Evolutionary conservation across 306 rosid genomes (phyloP).

Genomic region (Casuarina cunninghamiana): DNA sequence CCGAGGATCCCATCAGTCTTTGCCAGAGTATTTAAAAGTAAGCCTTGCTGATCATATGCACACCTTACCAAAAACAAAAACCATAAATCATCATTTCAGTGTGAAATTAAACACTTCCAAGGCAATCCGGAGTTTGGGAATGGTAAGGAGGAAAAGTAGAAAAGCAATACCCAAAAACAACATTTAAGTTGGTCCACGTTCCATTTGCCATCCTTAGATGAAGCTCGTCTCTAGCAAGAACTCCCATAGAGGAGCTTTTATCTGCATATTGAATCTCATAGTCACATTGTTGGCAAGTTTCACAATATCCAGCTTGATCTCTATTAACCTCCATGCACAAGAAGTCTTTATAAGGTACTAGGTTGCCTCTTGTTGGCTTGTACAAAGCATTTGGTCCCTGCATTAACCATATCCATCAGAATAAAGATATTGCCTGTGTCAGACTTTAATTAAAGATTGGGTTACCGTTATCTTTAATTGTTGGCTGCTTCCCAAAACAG

Average conservation of each 20-base stretch:
- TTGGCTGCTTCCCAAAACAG: neutral
- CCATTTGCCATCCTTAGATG: conserved; percentile 55
- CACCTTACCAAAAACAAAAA: conserved; percentile 48
- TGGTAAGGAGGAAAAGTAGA: conserved; percentile 6
- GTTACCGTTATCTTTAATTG: conserved; percentile 14
- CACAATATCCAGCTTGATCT: conserved; percentile 40
- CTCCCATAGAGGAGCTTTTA: conserved; percentile 78
- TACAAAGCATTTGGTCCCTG: conserved; percentile 72
- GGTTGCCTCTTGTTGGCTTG: conserved; percentile 59
- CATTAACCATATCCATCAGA: conserved; percentile 36
- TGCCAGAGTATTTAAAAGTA: conserved; percentile 54
- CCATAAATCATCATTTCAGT: conserved; percentile 27
- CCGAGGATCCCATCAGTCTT: conserved; percentile 84
- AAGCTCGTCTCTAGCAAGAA: conserved; percentile 68
- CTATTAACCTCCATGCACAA: conserved; percentile 64
- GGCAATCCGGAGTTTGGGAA: neutral
- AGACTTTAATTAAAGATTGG: conserved; percentile 6
- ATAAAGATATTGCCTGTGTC: conserved; percentile 22
- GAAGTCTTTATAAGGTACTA: conserved; percentile 47
- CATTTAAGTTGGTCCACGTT: conserved; percentile 51
- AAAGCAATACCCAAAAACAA: conserved; percentile 62
- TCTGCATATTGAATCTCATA: conserved; percentile 85
- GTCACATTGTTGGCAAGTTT: conserved; percentile 66
- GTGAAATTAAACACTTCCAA: neutral
- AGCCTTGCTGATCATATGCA: conserved; percentile 88